Conservation (phyloP, 352 stramenopile species). For the Globisporangium barbulae region DNA sequence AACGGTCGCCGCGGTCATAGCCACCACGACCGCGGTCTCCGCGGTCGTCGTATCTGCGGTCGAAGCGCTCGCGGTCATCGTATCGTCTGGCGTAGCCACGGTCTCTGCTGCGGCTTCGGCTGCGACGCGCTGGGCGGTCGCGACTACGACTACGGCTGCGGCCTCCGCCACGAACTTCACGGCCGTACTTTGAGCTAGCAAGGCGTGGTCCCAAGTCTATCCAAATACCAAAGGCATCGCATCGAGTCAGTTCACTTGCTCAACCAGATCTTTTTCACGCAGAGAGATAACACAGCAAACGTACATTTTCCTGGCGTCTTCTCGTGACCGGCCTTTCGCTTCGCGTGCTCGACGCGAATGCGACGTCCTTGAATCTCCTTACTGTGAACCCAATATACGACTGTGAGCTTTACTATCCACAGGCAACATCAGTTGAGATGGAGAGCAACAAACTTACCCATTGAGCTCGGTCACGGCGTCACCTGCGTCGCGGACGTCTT, state of each 20-base stretch:
- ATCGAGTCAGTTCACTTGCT: background rate
- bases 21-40: constrained; percentile 40
- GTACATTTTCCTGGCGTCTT: constrained; percentile 85
- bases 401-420: constrained; percentile 2
- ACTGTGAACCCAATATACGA: constrained; percentile 25
- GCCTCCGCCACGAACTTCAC: constrained; percentile 19
- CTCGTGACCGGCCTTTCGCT: constrained; percentile 73
- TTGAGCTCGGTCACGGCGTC: constrained; percentile 81
- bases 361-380: constrained; percentile 72
- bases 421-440: background rate
- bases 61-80: constrained; percentile 45
- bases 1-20: constrained; percentile 55
- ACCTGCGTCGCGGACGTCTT: constrained; percentile 70
- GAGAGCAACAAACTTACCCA: constrained; percentile 35
- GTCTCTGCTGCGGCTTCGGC: constrained; percentile 44
- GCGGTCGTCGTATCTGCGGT: constrained; percentile 38
- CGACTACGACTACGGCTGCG: constrained; percentile 31
- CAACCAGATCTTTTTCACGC: background rate
- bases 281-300: constrained; percentile 12
- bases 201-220: constrained; percentile 69
- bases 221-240: background rate
- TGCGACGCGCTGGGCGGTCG: constrained; percentile 31
- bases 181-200: constrained; percentile 72
- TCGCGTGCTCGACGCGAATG: constrained; percentile 78
- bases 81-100: constrained; percentile 36